Conservation (phyloP, 768 basidiomycete genomes). For the Rhizopogon vinicolor region DNA sequence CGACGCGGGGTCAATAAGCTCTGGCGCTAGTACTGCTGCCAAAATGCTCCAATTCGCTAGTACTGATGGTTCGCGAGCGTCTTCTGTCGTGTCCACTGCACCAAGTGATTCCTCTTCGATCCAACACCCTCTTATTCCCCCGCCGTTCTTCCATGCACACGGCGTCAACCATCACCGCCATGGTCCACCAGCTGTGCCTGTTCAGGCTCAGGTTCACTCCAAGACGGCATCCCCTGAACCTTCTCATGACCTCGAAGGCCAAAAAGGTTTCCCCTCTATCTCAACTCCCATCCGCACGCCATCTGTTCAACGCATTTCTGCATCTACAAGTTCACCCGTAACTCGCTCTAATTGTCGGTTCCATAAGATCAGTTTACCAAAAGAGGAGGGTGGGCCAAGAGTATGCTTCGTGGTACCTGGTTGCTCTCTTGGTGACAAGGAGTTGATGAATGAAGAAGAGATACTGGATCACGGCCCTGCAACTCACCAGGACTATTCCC, state of each 20-base stretch:
- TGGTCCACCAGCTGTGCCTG: constrained; percentile 5
- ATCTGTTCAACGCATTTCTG: constrained; percentile 1
- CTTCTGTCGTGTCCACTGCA: constrained; percentile 44
- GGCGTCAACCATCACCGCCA: constrained; percentile 23
- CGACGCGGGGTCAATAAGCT: constrained; percentile 27
- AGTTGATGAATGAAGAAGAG: constrained; percentile 54
- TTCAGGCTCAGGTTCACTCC: background rate
- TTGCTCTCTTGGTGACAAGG: constrained; percentile 54
- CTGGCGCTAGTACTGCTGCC: constrained; percentile 34
- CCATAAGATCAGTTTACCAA: constrained; percentile 61
- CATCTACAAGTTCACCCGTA: constrained; percentile 40
- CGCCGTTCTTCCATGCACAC: constrained; percentile 19
- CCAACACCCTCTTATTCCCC: constrained; percentile 2
- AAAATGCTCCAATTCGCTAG: constrained; percentile 27
- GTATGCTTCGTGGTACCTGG: constrained; percentile 67
- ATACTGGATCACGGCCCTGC: constrained; percentile 61
- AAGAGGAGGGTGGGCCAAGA: constrained; percentile 46
- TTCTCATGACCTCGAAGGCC: background rate
- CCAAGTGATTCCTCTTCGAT: constrained; percentile 21
- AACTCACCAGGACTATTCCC: constrained; percentile 41
- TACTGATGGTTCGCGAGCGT: constrained; percentile 31
- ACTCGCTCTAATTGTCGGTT: constrained; percentile 70
- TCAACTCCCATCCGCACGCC: background rate
- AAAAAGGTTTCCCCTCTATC: background rate
- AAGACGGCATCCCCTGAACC: constrained; percentile 7